Evolutionary conservation across 2,329 filamentous ascomycete genomes (phyloP).

Genomic region (Fusarium sororula): DNA sequence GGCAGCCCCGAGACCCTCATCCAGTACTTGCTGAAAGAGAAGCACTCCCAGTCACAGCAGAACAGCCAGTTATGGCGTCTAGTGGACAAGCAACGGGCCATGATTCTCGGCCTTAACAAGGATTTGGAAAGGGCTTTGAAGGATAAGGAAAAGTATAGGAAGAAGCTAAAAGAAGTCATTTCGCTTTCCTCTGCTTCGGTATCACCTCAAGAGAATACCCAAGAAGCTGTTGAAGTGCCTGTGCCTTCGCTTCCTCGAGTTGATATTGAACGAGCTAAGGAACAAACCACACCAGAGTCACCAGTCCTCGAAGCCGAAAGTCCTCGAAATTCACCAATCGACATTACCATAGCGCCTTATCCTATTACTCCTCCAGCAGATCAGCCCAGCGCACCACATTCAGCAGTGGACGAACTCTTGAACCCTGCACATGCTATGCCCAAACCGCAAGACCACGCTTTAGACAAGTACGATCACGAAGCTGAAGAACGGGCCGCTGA

Average conservation of each 20-base stretch:
- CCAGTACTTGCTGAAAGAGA: slow-evolving; percentile 88
- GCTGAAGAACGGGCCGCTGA: slow-evolving; percentile 60
- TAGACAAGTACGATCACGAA: slow-evolving; percentile 65
- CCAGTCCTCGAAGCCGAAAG: slow-evolving; percentile 61
- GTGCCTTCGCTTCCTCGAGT: slow-evolving; percentile 33
- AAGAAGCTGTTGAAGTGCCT: slow-evolving; percentile 7
- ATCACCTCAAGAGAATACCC: slow-evolving; percentile 34
- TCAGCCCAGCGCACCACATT: slow-evolving; percentile 51
- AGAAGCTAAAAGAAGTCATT: slow-evolving; percentile 83
- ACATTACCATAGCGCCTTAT: slow-evolving; percentile 68
- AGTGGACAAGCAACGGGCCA: slow-evolving; percentile 93
- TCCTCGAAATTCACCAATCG: slow-evolving; percentile 66
- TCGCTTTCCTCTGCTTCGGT: slow-evolving; percentile 49
- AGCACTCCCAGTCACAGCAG: slow-evolving; percentile 86
- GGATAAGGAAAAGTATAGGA: slow-evolving; percentile 93
- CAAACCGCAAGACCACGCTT: slow-evolving; percentile 66
- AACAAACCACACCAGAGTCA: slow-evolving; percentile 52
- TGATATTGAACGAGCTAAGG: slow-evolving; percentile 39
- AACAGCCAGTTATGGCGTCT: slow-evolving; percentile 94
- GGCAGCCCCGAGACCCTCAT: slow-evolving; percentile 92
- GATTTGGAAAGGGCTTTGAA: slow-evolving; percentile 91
- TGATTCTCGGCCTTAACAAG: slow-evolving; percentile 94
- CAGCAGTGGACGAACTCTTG: slow-evolving; percentile 61
- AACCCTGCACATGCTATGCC: slow-evolving; percentile 68
- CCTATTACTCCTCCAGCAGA: slow-evolving; percentile 72